These are phyloP conservation scores for Zizania latifolia DNA, from an alignment of 176 grass and related monocot species.

Conservation along the genomic window DNA sequence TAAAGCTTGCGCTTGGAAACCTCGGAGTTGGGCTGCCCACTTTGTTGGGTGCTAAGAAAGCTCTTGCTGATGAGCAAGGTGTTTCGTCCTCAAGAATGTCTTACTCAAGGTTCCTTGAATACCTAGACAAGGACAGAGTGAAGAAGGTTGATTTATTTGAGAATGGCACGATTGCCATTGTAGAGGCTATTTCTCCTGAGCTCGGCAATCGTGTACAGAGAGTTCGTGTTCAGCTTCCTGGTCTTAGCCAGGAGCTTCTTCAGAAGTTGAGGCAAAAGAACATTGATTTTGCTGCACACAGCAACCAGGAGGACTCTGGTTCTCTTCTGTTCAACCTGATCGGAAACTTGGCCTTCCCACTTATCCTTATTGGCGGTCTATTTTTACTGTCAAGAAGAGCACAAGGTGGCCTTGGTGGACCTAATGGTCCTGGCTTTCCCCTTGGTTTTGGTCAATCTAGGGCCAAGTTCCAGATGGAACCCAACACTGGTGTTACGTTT, in stretches of 20 bases:
- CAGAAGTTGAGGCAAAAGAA: slow-evolving; percentile 95
- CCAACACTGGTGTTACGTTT: slow-evolving; percentile 94
- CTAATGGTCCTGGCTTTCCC: slow-evolving; percentile 81
- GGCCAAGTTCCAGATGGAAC: slow-evolving; percentile 99
- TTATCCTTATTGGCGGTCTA: slow-evolving; percentile 89
- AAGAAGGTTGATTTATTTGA: slow-evolving; percentile 93
- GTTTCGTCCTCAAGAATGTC: slow-evolving; percentile 98
- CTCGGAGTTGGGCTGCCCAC: slow-evolving; percentile 58
- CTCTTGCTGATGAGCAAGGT: slow-evolving; percentile 77
- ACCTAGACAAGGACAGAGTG: slow-evolving; percentile 94
- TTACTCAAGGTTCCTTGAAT: slow-evolving; percentile 92
- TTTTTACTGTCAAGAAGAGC: slow-evolving; percentile 86
- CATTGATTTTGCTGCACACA: slow-evolving; percentile 92
- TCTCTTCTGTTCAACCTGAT: slow-evolving; percentile 89
- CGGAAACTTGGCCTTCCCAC: slow-evolving; percentile 87
- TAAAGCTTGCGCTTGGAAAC: slow-evolving; percentile 80
- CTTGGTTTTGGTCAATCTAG: slow-evolving; percentile 84
- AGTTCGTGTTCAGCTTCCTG: slow-evolving; percentile 88
- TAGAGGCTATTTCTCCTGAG: slow-evolving; percentile 92
- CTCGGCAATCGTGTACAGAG: slow-evolving; percentile 84
- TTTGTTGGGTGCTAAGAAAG: slow-evolving; percentile 50
- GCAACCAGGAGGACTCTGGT: slow-evolving; percentile 90
- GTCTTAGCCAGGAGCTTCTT: slow-evolving; percentile 92
- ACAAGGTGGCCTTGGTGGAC: slow-evolving; percentile 81
- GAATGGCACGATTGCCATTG: slow-evolving; percentile 88